Evolutionary conservation across 441 rosid species (phyloP).

Genomic region (Adansonia rubrostipa): DNA sequence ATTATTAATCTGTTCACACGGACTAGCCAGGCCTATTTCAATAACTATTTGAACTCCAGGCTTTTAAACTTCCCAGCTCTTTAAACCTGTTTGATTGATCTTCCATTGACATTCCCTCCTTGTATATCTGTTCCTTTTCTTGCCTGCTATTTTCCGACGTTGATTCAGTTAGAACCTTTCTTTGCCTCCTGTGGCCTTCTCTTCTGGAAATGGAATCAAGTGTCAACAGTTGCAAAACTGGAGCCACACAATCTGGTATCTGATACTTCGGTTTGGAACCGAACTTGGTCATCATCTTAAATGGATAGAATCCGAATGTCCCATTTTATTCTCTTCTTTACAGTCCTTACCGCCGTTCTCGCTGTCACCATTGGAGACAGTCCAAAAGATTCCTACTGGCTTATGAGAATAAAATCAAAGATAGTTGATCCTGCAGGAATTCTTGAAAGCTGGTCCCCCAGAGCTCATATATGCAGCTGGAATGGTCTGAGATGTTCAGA

Average conservation of each 20-base stretch:
- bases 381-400: constrained; percentile 52
- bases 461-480: constrained; percentile 65
- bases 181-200: constrained; percentile 25
- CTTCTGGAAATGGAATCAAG: constrained; percentile 33
- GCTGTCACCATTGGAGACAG: constrained; percentile 35
- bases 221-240: constrained; percentile 7
- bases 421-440: constrained; percentile 53
- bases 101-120: constrained; percentile 13
- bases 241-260: constrained; percentile 28
- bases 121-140: constrained; percentile 3
- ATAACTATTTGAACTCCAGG: constrained; percentile 40
- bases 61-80: constrained; percentile 28
- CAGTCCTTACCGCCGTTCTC: constrained; percentile 30
- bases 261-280: constrained; percentile 27
- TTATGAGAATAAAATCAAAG: constrained; percentile 58
- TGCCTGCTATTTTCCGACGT: not conserved
- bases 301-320: constrained; percentile 43
- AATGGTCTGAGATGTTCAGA: constrained; percentile 65
- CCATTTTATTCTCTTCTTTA: constrained; percentile 37
- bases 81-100: constrained; percentile 29
- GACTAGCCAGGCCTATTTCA: constrained; percentile 23
- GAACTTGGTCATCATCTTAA: constrained; percentile 30
- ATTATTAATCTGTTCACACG: constrained; percentile 29
- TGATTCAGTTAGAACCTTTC: constrained; percentile 27
- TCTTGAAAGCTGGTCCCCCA: constrained; percentile 63